Conservation (phyloP, 192 early-diverging fungal genomes). For the Podila minutissima region DNA sequence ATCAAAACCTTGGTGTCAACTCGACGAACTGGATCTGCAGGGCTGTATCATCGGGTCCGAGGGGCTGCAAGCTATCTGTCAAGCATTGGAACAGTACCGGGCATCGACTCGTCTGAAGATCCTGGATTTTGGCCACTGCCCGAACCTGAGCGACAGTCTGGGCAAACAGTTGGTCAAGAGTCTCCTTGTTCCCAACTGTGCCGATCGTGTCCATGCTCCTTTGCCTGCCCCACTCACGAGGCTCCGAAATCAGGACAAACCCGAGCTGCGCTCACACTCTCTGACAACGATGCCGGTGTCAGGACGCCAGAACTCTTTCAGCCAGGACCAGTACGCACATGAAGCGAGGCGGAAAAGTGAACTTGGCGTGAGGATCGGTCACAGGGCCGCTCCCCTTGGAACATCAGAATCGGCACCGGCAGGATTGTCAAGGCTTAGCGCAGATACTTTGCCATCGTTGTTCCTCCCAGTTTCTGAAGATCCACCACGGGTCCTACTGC, state of each 20-base stretch:
- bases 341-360: background rate
- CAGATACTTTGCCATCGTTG: background rate
- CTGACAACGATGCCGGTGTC: background rate
- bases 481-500: background rate
- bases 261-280: conserved; percentile 3
- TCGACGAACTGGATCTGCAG: conserved; percentile 38
- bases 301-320: background rate
- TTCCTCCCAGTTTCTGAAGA: background rate
- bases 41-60: conserved; percentile 26
- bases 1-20: background rate
- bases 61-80: conserved; percentile 10
- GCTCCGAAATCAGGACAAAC: background rate
- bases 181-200: conserved; percentile 21
- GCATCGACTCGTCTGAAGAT: conserved; percentile 12
- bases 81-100: background rate
- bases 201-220: background rate
- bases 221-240: background rate
- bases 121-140: conserved; percentile 38
- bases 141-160: conserved; percentile 11
- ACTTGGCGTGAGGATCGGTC: too few species aligned
- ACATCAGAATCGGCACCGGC: too few species aligned
- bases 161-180: conserved; percentile 10
- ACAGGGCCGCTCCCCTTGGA: too few species aligned
- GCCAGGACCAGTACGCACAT: background rate
- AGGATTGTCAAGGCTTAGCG: too few species aligned